These are phyloP conservation scores for Paecilomyces sp. DNA, from an alignment of 2,329 filamentous ascomycete species.

Conservation along the genomic window DNA sequence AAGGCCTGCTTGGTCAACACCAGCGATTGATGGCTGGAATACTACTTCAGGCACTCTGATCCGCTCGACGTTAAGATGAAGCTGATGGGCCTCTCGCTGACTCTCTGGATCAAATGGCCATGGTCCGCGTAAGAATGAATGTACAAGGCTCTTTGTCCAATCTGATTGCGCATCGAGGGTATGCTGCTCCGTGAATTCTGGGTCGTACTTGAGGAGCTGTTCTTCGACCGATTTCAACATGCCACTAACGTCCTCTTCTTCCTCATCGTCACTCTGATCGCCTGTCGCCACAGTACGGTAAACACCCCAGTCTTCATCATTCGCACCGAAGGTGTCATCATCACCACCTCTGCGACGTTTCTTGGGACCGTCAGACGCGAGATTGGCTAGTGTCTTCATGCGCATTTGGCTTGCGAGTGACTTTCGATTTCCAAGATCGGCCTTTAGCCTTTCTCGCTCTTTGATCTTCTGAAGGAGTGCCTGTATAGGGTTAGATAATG, in stretches of 20 bases:
- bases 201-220: constrained; percentile 79
- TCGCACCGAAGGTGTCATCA: constrained; percentile 92
- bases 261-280: constrained; percentile 72
- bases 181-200: constrained; percentile 82
- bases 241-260: constrained; percentile 77
- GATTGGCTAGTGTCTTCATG: constrained; percentile 96
- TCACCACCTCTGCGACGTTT: constrained; percentile 85
- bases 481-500: constrained; percentile 29
- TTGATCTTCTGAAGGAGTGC: constrained; percentile 76
- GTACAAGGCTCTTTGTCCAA: constrained; percentile 87
- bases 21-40: constrained; percentile 87
- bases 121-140: constrained; percentile 83
- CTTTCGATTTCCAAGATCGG: constrained; percentile 92
- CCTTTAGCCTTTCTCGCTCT: constrained; percentile 85
- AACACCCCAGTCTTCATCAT: constrained; percentile 97
- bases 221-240: constrained; percentile 71
- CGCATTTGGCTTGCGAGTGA: constrained; percentile 92
- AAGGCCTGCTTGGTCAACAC: constrained; percentile 86
- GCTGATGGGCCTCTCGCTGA: constrained; percentile 73
- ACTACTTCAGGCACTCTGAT: constrained; percentile 90
- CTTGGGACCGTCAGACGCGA: constrained; percentile 78
- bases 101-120: constrained; percentile 76
- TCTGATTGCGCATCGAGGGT: constrained; percentile 88
- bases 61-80: constrained; percentile 94
- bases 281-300: constrained; percentile 89